Base-by-base conservation (phyloP, 805 yeast species). In the Wickerhamia fluorescens region DNA sequence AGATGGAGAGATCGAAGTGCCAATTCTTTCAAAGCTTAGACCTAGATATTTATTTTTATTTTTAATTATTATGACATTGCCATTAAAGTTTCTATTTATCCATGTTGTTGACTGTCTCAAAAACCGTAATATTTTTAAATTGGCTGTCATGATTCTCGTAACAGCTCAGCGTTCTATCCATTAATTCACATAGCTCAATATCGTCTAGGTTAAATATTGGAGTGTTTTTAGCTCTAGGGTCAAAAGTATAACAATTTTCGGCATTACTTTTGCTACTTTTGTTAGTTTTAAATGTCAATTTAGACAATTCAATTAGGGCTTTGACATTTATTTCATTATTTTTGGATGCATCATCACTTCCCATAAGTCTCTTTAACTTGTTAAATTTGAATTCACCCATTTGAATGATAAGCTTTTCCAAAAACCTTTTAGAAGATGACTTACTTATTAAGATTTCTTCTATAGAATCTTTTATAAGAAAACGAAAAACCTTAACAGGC, bases 401-500 rank as follows among this genome's bases (percentile, higher is more conserved):
- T 39, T 53, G 63, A 18, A 60, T 59, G 14, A 86, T 85, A 44
- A 84, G 52, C 45, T 73, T 75, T 42, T 86, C 96, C 34, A 88
- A 64, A 34, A 73, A 73, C 35, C 95, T 68, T 55, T 92, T 92
- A 14, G 80, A 70, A 23, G 79, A 81, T 2, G 95, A 94, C 38
- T 76, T 75, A 16, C 82, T 74, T 18, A 92, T 66, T 25, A 92
- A 61, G 10, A 84, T 67, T 46, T 87, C 92, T 55, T 89, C 98
- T 16, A 88, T 72, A 1, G 96, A 84, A 41, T 82, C 75, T 21
- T 73, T 71, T 7, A 84, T 70, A 11, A 87, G 78, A 14, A 92
- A 66, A 36, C 97, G 68, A 49, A 79, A 85, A 1, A 89, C 72
- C 14, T 84, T 65, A 4, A 88, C 95, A 1, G 96, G 96, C 31